Conservation (phyloP, 2,329 filamentous ascomycete species). For the Sporothrix curviconia region DNA sequence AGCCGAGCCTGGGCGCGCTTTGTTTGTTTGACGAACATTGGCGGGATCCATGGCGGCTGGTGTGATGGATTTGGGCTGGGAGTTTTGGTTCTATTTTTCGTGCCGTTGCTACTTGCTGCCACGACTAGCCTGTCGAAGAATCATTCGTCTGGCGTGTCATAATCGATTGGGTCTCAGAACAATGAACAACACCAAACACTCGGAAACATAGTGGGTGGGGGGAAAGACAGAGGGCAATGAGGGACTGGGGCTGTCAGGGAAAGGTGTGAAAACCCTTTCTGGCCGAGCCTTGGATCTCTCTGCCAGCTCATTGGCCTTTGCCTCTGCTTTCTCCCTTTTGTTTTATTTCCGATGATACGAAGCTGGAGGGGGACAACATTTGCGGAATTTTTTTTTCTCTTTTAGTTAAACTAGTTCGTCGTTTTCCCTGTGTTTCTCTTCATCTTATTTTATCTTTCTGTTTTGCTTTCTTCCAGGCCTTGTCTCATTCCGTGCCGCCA, state of each 20-base stretch:
- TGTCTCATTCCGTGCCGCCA: not conserved
- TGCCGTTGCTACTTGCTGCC: slow-evolving; percentile 12
- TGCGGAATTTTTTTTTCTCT: slow-evolving; percentile 11
- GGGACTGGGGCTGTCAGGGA: not conserved
- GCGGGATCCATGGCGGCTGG: slow-evolving; percentile 12
- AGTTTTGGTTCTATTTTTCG: slow-evolving; percentile 20
- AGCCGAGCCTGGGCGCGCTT: slow-evolving; percentile 5
- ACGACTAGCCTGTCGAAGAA: slow-evolving; percentile 2
- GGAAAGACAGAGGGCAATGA: not conserved
- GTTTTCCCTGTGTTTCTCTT: slow-evolving; percentile 2
- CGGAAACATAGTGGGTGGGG: slow-evolving; percentile 11
- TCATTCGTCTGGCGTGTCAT: slow-evolving; percentile 11
- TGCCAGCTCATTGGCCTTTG: not conserved
- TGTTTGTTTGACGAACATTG: slow-evolving; percentile 9
- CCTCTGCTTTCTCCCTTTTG: not conserved
- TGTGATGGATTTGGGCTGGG: slow-evolving; percentile 20
- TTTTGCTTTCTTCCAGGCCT: not conserved
- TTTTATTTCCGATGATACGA: slow-evolving; percentile 12
- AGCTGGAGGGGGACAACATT: slow-evolving; percentile 13
- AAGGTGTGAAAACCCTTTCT: slow-evolving; percentile 5
- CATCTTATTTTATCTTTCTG: not conserved
- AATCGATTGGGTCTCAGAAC: slow-evolving; percentile 17
- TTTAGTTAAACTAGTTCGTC: slow-evolving; percentile 5
- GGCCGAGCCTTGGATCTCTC: too few species aligned
- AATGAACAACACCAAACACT: slow-evolving; percentile 9